These are phyloP conservation scores for Tetragonia tetragonoides DNA, from an alignment of 148 eudicot genomes.

Conservation along the genomic window DNA sequence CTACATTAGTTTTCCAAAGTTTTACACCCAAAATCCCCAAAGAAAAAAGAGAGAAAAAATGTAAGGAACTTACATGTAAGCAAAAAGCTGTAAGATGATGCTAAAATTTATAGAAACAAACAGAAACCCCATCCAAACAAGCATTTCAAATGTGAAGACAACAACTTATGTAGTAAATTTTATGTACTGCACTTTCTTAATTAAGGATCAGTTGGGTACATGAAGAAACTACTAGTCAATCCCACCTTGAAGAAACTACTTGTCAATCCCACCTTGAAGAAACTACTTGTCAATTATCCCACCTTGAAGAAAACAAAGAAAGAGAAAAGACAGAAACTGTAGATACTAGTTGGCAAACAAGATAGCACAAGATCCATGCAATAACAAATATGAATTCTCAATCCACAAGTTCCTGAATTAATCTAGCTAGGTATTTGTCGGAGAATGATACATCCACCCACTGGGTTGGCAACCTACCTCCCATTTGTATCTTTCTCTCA, in stretches of 20 bases:
- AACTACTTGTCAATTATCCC: not conserved
- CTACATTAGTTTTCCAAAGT: too few species aligned
- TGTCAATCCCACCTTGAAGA: not conserved
- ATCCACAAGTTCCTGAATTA: not conserved
- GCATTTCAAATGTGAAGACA: not conserved
- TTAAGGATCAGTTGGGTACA: not conserved
- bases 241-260: too few species aligned
- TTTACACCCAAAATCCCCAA: too few species aligned
- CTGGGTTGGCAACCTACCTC: too few species aligned
- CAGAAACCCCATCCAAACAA: too few species aligned
- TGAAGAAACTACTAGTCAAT: not conserved
- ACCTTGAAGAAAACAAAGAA: not conserved
- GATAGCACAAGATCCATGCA: not conserved
- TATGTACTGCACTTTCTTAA: not conserved
- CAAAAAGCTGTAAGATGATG: too few species aligned
- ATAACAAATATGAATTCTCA: not conserved
- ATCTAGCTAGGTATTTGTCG: too few species aligned
- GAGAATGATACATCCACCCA: too few species aligned
- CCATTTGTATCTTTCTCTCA: too few species aligned
- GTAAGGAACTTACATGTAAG: too few species aligned
- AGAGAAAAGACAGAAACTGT: not conserved
- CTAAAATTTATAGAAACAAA: too few species aligned
- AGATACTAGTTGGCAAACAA: not conserved
- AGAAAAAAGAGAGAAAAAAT: too few species aligned
- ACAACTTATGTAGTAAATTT: not conserved